Base-by-base conservation (phyloP, 805 yeast species). In the Candida nemodendra region DNA sequence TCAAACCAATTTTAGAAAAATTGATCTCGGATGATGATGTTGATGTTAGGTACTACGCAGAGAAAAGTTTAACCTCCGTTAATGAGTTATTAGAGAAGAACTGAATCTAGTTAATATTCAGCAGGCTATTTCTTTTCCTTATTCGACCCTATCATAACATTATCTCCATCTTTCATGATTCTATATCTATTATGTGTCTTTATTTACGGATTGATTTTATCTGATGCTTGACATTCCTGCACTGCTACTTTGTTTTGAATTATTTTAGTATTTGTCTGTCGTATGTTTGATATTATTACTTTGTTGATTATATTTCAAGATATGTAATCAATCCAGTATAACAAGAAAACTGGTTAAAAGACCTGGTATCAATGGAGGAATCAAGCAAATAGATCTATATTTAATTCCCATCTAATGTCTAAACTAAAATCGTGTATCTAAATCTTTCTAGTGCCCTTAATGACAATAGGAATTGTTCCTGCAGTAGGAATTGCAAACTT, bases 1-100 rank as follows among this genome's bases (percentile, higher is more conserved):
- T 90, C 27, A 51, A 80, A 33, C 84, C 93, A 21, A 69, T 75
- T 27, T 73, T 93, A 53, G 77, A 81, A 52, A 72, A 69, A 33
- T 73, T 91, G 55, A 65, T 70, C 41, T 68, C 71, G 30, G 98
- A 93, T 64, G 70, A 66, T 27, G 99, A 93, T 59, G 79, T 79
- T 17, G 99, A 93, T 65, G 99, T 93, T 45, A 78, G 89, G 58
- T 91, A 72, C 65, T 93, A 79, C 65, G 89, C 96, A 6, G 70
- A 69, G 38, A 75, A 82, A 62, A 81, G 57, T 43, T 41, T 58
- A 25, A 38, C 38, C 4, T 35, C 44, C 13, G 40, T 60, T 21
- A 32, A 47, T 15, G 34, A 44, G 42, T 28, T 49, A 24, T 29
- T 54, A 33, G 45, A 44, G 30, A 38, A 36, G 24, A 42, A 32